Percentiles rank a stretch among this genome's conserved stretches.
Evolutionary conservation across 805 yeast genomes (phyloP).

Genomic region (Scheffersomyces ergatensis): DNA sequence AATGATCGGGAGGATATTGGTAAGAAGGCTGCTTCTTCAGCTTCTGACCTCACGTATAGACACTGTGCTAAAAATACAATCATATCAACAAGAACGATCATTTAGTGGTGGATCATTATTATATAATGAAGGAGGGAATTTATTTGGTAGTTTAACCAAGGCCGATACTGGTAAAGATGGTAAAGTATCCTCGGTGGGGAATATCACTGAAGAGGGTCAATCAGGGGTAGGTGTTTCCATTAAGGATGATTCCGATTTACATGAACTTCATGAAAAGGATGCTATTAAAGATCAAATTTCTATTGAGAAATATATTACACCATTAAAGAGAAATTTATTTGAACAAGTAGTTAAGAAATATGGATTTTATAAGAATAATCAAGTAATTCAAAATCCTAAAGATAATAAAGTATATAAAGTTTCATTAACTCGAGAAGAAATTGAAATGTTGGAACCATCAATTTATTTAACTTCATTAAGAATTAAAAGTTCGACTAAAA

Average conservation of each 20-base stretch:
- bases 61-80: too few relatives aligned
- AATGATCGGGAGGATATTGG: too few relatives aligned
- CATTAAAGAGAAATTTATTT: slow-evolving; percentile 68
- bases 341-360: slow-evolving; percentile 55
- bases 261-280: slow-evolving; percentile 50
- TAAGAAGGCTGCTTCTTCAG: too few relatives aligned
- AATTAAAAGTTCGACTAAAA: slow-evolving; percentile 84
- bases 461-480: slow-evolving; percentile 79
- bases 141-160: slow-evolving; percentile 34
- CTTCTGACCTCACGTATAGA: too few relatives aligned
- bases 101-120: too few relatives aligned
- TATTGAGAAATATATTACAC: slow-evolving; percentile 61
- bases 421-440: slow-evolving; percentile 59
- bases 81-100: too few relatives aligned
- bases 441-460: slow-evolving; percentile 82
- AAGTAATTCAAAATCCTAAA: slow-evolving; percentile 34
- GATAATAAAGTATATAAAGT: slow-evolving; percentile 52
- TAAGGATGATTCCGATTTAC: slow-evolving; percentile 36
- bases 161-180: background rate
- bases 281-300: slow-evolving; percentile 38
- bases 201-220: too few relatives aligned
- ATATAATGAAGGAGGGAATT: slow-evolving; percentile 8
- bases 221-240: slow-evolving; percentile 17
- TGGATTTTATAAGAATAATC: slow-evolving; percentile 68
- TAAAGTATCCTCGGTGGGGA: too few relatives aligned